Percentiles rank a stretch among this genome's conserved stretches.
Conservation (phyloP, 2,329 filamentous ascomycete species). For the Talaromyces funiculosus region DNA sequence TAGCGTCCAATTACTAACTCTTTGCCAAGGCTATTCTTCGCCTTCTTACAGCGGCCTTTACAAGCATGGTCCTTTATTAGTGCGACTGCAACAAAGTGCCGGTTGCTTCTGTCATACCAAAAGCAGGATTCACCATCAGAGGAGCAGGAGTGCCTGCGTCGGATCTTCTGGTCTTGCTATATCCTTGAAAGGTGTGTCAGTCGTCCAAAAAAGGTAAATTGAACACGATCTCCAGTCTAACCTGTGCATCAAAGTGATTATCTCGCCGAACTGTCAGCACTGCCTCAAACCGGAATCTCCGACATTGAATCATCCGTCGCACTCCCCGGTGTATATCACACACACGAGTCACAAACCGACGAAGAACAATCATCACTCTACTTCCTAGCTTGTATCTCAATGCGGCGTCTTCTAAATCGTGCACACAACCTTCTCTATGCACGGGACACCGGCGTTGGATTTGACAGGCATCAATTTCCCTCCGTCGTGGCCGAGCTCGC, state of each 20-base stretch:
- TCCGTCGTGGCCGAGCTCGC: slow-evolving; percentile 40
- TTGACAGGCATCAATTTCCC: slow-evolving; percentile 44
- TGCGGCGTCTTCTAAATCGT: slow-evolving; percentile 22
- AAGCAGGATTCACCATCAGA: slow-evolving; percentile 31
- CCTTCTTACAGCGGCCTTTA: slow-evolving; percentile 46
- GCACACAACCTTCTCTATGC: slow-evolving; percentile 42
- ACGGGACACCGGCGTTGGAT: slow-evolving; percentile 40
- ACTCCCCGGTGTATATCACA: slow-evolving; percentile 45
- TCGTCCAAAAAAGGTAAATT: too few relatives aligned
- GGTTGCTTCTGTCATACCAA: slow-evolving; percentile 45
- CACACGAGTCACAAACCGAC: slow-evolving; percentile 35
- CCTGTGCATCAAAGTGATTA: slow-evolving; percentile 40
- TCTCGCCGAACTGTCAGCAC: slow-evolving; percentile 48
- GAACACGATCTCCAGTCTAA: neutral
- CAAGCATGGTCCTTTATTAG: slow-evolving; percentile 51
- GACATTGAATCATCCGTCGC: slow-evolving; percentile 49
- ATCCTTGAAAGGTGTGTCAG: slow-evolving; percentile 45
- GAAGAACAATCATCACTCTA: slow-evolving; percentile 49
- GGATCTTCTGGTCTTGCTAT: slow-evolving; percentile 54
- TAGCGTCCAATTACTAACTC: neutral
- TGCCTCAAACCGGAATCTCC: slow-evolving; percentile 48
- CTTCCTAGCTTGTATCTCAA: slow-evolving; percentile 49
- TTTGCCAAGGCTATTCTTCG: slow-evolving; percentile 41
- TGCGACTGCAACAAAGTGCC: slow-evolving; percentile 46
- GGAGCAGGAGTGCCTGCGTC: slow-evolving; percentile 44